Evolutionary conservation across 345 rosid species (phyloP), one percentile per base, ranked within the genome.

Genomic region (Dimocarpus longan): DNA sequence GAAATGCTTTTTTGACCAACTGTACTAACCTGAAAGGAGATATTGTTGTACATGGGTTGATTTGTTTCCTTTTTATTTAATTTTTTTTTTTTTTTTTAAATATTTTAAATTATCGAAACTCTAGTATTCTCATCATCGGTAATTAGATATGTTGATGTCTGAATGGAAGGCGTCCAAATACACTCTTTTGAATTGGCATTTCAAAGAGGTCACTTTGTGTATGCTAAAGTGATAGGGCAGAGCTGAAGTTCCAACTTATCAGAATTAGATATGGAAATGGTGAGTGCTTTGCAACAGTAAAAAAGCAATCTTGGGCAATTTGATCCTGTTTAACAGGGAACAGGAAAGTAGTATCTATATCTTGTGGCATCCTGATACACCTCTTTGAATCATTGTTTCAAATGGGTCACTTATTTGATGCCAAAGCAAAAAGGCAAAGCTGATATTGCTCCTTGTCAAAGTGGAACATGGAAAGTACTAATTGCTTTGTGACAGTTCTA

Each of bases 401-500:
- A 84, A 80, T 83, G 70, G 97, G 97, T 88, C 99, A 94, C 98
- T 86, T 79, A 76, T 28, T 71, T 65, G 95, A 96, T 94, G 98
- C 98, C 77, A 91, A 56, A 95, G 74, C 24, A 84, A 90, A 78
- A 79, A 28, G 71, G 92, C 95, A 75, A 80, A 87, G 90, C 80
- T 74, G 88, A 80, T 91, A 86, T 80, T 88, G 80, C 90, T 85
- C 80, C 88, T 69, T 90, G 88, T 82, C 73, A 68, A 81, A 92
- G 94, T 86, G 82, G 80, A 87, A 83, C 88, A 40, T 67, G 90
- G 79, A 83, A 78, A 86, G 80, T 78, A 84, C 81, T 80, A 39
- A 82, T 50, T 66, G 74, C 86, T 88, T 78, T 88, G 99, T 90
- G 66, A 93, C 92, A 96, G 39, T 59, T 81, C 22, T 57, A 62